phyloP scores from a whole-genome alignment of 768 basidiomycete genomes.

The Leccinum variicolor region DNA sequence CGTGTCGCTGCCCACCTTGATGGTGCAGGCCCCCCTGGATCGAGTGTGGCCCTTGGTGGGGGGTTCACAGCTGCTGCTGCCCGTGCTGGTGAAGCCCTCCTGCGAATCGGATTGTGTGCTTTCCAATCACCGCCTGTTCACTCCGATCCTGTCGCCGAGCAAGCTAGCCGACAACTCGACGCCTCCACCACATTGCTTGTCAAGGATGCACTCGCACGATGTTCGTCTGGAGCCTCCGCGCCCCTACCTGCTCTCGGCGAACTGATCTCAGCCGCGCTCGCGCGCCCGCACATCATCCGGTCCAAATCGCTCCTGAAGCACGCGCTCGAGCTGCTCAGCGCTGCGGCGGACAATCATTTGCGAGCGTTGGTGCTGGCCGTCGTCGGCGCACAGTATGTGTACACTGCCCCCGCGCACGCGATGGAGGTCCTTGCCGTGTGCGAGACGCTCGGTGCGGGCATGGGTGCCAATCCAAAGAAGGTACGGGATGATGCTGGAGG shows the following conservation, averaged over 20 bases:
- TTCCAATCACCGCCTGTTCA: background rate
- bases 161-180: conserved; percentile 14
- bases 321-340: conserved; percentile 55
- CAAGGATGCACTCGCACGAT: conserved; percentile 27
- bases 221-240: conserved; percentile 20
- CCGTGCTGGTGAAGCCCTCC: conserved; percentile 47
- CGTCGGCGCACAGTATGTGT: conserved; percentile 65
- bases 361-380: conserved; percentile 68
- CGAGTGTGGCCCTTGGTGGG: conserved; percentile 13
- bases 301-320: conserved; percentile 46
- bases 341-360: conserved; percentile 66
- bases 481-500: background rate
- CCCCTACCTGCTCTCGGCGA: conserved; percentile 13
- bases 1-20: conserved; percentile 54
- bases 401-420: conserved; percentile 70
- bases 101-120: conserved; percentile 44
- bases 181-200: conserved; percentile 14
- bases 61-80: conserved; percentile 48
- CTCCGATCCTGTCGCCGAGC: background rate
- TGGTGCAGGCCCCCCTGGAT: conserved; percentile 28
- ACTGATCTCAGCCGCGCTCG: conserved; percentile 19
- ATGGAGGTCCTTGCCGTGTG: conserved; percentile 61
- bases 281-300: conserved; percentile 25
- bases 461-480: conserved; percentile 43
- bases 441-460: conserved; percentile 67